These are phyloP conservation scores for Coemansia sp. DNA, from an alignment of 192 early-diverging fungal species.

Conservation along the genomic window DNA sequence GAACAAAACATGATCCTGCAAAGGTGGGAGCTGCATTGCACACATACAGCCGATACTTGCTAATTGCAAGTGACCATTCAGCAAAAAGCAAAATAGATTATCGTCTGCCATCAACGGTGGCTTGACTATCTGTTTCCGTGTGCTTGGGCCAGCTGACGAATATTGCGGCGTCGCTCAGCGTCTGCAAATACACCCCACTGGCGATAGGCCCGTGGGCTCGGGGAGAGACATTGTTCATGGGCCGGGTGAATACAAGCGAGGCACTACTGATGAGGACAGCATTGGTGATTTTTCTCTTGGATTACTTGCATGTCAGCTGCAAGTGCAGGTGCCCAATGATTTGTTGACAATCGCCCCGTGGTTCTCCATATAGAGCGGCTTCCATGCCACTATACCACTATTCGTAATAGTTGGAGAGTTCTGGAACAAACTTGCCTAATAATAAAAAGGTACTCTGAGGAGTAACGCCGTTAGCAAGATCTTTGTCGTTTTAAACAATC, in stretches of 20 bases:
- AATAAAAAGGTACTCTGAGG: too few species aligned
- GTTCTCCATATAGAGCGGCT: too few species aligned
- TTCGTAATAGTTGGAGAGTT: too few species aligned
- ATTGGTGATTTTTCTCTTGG: too few species aligned
- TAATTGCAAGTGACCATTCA: background rate
- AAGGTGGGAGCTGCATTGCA: background rate
- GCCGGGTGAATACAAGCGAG: too few species aligned
- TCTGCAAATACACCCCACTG: too few species aligned
- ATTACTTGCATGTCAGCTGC: too few species aligned
- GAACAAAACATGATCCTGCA: background rate
- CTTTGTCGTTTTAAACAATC: background rate
- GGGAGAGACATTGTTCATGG: background rate
- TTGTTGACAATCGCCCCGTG: too few species aligned
- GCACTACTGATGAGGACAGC: too few species aligned
- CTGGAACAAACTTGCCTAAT: too few species aligned
- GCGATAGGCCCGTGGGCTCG: background rate
- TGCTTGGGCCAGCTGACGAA: background rate
- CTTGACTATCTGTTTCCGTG: conserved; percentile 4
- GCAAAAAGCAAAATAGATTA: background rate
- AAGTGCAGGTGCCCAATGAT: too few species aligned
- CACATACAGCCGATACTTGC: conserved; percentile 4
- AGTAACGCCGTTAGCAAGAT: background rate
- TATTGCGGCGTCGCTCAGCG: background rate
- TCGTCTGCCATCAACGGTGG: background rate
- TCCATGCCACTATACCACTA: too few species aligned